phyloP scores from a whole-genome alignment of 768 basidiomycete genomes.

The Mycena olivaceomarginata region DNA sequence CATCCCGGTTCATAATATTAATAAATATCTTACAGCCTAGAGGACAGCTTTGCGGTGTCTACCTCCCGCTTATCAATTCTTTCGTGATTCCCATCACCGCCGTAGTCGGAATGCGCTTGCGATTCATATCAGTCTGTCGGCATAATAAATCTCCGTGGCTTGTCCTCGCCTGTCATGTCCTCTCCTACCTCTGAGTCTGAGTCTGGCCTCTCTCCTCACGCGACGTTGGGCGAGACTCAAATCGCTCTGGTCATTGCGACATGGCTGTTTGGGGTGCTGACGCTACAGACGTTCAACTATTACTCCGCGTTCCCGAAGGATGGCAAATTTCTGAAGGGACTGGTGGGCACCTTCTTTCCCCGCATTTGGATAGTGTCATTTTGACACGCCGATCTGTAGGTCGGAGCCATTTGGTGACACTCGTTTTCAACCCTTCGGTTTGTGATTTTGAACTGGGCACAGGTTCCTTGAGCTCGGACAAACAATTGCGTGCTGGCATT shows the following conservation, averaged over 20 bases:
- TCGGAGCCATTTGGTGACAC: slow-evolving; percentile 5
- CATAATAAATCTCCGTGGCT: background rate
- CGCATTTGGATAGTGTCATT: background rate
- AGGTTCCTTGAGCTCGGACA: slow-evolving; percentile 8
- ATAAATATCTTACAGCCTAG: no score
- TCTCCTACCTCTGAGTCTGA: background rate
- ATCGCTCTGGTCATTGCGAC: background rate
- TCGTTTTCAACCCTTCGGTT: background rate
- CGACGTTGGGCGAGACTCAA: background rate
- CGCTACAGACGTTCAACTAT: background rate
- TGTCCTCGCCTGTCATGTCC: background rate
- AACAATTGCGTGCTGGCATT: background rate
- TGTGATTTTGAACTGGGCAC: background rate
- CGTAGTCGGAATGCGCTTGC: no score
- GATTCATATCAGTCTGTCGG: no score
- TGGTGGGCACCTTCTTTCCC: background rate
- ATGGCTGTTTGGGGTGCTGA: background rate
- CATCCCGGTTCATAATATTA: no score
- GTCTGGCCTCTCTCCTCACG: background rate
- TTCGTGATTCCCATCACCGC: no score
- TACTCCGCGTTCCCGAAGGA: background rate
- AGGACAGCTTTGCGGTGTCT: no score
- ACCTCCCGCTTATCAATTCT: no score
- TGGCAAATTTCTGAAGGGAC: background rate
- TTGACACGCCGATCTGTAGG: background rate